These are phyloP conservation scores for Rhodotorula paludigena DNA, from an alignment of 768 basidiomycete genomes.

Conservation along the genomic window DNA sequence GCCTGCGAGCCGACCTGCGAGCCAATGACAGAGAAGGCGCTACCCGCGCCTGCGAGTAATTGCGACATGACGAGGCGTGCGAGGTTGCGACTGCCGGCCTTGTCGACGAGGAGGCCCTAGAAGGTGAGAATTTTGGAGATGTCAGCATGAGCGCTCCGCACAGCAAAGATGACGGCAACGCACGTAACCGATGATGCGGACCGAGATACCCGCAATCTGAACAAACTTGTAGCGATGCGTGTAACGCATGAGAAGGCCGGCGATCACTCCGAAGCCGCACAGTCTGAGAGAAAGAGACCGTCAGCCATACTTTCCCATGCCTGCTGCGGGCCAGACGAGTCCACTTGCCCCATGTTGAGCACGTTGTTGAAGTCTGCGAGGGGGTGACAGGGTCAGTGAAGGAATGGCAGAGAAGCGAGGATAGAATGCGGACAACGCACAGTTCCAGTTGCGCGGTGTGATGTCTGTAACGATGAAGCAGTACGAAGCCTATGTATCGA, in stretches of 20 bases:
- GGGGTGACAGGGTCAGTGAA: no score
- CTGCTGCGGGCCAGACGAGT: no score
- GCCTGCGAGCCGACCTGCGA: conserved; percentile 47
- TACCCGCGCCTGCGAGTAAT: conserved; percentile 43
- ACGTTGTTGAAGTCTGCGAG: no score
- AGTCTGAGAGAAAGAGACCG: no score
- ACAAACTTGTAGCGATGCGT: conserved; percentile 47
- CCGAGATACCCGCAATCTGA: conserved; percentile 42
- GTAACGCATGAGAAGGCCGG: conserved; percentile 43
- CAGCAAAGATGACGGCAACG: no score
- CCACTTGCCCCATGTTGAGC: no score
- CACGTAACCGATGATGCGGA: conserved; percentile 42
- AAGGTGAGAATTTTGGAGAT: no score
- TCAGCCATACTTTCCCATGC: conserved; percentile 15
- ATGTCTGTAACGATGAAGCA: conserved; percentile 30
- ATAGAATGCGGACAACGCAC: no score
- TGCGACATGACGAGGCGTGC: conserved; percentile 43
- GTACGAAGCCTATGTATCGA: no score
- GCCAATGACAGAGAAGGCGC: conserved; percentile 46
- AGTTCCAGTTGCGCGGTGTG: conserved; percentile 9
- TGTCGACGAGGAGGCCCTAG: conserved; percentile 6
- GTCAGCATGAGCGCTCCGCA: no score
- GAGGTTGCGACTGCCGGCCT: conserved; percentile 27
- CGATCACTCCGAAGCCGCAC: conserved; percentile 45
- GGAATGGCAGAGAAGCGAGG: no score